A percentile compares a stretch with the other conserved stretches of the same genome.
Conservation (phyloP, 2,329 filamentous ascomycete species). For the Alternaria dauci region DNA sequence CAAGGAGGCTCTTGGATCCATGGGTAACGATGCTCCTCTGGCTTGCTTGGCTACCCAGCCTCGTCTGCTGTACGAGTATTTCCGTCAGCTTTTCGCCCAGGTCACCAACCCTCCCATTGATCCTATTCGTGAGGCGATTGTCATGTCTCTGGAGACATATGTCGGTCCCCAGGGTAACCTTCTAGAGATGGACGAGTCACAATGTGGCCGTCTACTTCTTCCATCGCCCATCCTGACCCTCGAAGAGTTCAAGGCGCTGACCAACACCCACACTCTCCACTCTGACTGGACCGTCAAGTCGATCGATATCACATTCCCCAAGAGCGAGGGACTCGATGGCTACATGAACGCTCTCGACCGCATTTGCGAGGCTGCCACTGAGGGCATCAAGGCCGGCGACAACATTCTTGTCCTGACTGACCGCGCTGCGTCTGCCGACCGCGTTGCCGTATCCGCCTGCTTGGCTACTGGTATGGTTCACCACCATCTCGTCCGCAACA, state of each 20-base stretch:
- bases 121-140: conserved; percentile 94
- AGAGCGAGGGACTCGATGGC: conserved; percentile 80
- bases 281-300: conserved; percentile 85
- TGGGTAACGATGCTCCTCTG: conserved; percentile 95
- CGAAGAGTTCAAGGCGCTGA: conserved; percentile 87
- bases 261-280: conserved; percentile 76
- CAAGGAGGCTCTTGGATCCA: conserved; percentile 95
- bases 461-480: conserved; percentile 93
- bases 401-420: conserved; percentile 91
- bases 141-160: conserved; percentile 97
- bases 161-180: conserved; percentile 95
- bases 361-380: conserved; percentile 85
- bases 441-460: conserved; percentile 84
- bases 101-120: conserved; percentile 98
- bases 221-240: conserved; percentile 90
- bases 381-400: conserved; percentile 82
- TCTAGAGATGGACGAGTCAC: conserved; percentile 88
- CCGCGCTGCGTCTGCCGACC: conserved; percentile 81
- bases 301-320: conserved; percentile 94
- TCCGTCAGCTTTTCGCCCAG: conserved; percentile 96
- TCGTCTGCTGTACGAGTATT: conserved; percentile 92
- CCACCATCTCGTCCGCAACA: conserved; percentile 93
- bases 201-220: conserved; percentile 85
- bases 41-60: conserved; percentile 91
- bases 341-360: conserved; percentile 87